Percentiles rank a stretch among this genome's conserved stretches.
Conservation (phyloP, 1,139 yeast species). For the Taphrina populina region DNA sequence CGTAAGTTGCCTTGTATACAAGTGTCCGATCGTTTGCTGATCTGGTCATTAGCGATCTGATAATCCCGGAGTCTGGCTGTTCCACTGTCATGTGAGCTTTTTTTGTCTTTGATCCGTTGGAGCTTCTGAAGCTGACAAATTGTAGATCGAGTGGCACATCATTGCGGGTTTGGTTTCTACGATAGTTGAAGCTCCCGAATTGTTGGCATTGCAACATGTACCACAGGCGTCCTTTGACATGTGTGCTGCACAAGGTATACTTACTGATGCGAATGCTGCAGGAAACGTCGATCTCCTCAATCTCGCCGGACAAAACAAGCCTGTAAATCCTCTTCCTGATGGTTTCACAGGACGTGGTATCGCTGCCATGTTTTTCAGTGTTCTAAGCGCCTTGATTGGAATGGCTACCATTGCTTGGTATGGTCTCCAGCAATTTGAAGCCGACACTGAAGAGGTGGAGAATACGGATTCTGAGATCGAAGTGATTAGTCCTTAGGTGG, state of each 20-base stretch:
- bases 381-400: conserved; percentile 77
- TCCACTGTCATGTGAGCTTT: conserved; percentile 70
- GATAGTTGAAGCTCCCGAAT: conserved; percentile 72
- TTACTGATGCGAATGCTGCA: conserved; percentile 74
- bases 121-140: neutral
- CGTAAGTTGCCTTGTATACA: conserved; percentile 45
- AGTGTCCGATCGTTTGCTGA: no score
- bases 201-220: conserved; percentile 52
- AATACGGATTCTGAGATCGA: neutral
- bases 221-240: conserved; percentile 21
- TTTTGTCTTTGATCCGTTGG: neutral
- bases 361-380: conserved; percentile 79
- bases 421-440: conserved; percentile 52
- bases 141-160: conserved; percentile 79
- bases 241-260: conserved; percentile 44
- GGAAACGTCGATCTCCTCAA: conserved; percentile 66
- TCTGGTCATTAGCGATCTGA: conserved; percentile 52
- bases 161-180: conserved; percentile 77
- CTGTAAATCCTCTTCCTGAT: conserved; percentile 60
- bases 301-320: conserved; percentile 70
- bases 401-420: conserved; percentile 71
- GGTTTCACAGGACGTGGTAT: conserved; percentile 92
- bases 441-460: neutral
- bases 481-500: neutral
- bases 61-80: conserved; percentile 89